Percentiles rank a stretch among this genome's conserved stretches.
These are phyloP conservation scores for Cryphonectria carpinicola DNA, from an alignment of 2,329 filamentous ascomycete genomes.

Conservation along the genomic window DNA sequence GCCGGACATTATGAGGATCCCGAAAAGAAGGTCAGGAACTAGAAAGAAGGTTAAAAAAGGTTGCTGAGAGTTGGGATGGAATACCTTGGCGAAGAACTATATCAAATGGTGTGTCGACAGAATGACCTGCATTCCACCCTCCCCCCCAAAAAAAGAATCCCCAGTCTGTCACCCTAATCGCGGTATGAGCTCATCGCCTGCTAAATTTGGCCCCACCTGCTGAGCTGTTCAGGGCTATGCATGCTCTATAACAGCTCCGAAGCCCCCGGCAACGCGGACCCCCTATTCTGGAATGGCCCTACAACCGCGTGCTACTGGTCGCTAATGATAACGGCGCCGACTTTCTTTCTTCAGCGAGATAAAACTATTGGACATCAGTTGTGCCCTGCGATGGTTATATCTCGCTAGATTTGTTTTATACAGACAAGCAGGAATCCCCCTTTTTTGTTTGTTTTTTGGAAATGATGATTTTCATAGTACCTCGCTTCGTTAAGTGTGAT, in stretches of 20 bases:
- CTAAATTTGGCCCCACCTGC: conserved; percentile 4
- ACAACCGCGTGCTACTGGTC: neutral
- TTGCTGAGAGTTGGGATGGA: neutral
- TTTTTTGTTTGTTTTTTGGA: neutral
- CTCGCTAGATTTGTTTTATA: neutral
- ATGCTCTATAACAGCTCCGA: neutral
- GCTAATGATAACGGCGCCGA: neutral
- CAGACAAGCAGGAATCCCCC: neutral
- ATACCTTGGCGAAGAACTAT: neutral
- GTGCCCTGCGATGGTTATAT: neutral
- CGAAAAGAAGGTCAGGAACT: too few species aligned
- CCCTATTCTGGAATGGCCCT: neutral
- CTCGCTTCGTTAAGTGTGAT: neutral
- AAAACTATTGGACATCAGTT: neutral
- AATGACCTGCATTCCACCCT: neutral
- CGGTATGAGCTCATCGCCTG: conserved; percentile 13
- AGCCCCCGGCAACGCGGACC: neutral
- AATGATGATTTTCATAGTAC: neutral
- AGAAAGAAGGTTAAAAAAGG: neutral
- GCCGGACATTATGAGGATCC: neutral
- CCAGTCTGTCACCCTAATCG: neutral
- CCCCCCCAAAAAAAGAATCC: neutral
- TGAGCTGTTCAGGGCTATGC: neutral
- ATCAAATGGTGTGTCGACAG: conserved; percentile 1
- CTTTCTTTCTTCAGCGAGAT: neutral